Evolutionary conservation across 2,329 filamentous ascomycete genomes (phyloP).

Genomic region (Teratosphaeria zuluensis): DNA sequence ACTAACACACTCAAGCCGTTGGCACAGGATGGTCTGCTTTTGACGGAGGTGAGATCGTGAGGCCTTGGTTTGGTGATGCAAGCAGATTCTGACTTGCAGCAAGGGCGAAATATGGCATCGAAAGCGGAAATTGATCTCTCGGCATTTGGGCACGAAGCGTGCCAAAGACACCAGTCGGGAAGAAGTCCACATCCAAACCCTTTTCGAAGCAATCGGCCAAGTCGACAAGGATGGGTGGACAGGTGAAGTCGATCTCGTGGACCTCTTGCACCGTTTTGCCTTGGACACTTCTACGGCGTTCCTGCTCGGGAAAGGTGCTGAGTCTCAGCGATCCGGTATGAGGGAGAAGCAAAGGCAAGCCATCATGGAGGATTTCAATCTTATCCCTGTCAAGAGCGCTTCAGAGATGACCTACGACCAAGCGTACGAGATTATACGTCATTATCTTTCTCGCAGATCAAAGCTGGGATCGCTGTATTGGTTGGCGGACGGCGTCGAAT

Average conservation of each 20-base stretch:
- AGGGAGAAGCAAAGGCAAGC: constrained; percentile 5
- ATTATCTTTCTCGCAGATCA: constrained; percentile 12
- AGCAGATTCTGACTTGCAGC: neutral
- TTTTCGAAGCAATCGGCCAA: constrained; percentile 9
- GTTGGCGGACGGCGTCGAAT: constrained; percentile 31
- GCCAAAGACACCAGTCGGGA: constrained; percentile 9
- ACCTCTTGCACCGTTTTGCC: constrained; percentile 26
- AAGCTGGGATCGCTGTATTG: constrained; percentile 29
- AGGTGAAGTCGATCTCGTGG: constrained; percentile 16
- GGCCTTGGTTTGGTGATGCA: neutral
- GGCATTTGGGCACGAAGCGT: constrained; percentile 10
- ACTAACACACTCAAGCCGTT: constrained; percentile 12
- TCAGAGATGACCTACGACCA: constrained; percentile 9
- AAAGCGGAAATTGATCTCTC: constrained; percentile 13
- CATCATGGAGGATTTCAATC: constrained; percentile 15
- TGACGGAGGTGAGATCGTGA: constrained; percentile 5
- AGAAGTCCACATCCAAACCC: constrained; percentile 9
- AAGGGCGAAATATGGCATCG: constrained; percentile 8
- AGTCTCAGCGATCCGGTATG: constrained; percentile 16
- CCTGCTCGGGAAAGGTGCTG: constrained; percentile 21
- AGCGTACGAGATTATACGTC: constrained; percentile 14
- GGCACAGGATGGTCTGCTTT: constrained; percentile 12
- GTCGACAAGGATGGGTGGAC: constrained; percentile 13
- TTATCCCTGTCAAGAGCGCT: constrained; percentile 7
- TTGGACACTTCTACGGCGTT: constrained; percentile 29